Base-by-base conservation (phyloP, 148 eudicot species). In the Rhododendron mucronatum region DNA sequence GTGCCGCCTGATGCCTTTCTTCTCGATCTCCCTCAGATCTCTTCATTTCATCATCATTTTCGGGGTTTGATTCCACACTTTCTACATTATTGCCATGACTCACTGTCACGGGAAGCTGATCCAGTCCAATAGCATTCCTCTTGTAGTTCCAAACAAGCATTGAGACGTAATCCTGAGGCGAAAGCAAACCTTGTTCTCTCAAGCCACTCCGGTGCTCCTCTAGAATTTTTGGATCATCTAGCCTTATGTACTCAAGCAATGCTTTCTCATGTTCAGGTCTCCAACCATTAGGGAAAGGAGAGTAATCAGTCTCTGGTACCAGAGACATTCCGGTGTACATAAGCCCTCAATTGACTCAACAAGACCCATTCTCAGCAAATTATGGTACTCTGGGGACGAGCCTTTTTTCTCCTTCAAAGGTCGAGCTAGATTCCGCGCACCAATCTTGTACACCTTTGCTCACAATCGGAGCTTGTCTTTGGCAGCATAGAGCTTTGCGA, bases 111-210 rank as follows among this genome's bases (percentile, higher is more conserved):
- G 91, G 87, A 61, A 87, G 86, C 86, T 87, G 87, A 90, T 91
- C 91, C 18, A 89, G 78, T 80, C 71, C 41, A 75, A 53, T 87
- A 77, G 91, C 94, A 87, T 90, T 96, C 87, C 94, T 91, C 89
- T 96, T 96, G 87, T 96, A 96, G 87, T 94, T 96, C 98, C 99
- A 96, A 76, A 96, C 98, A 20, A 96, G 96, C 98, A 96, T 94
- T n/a, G 99, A 95, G 67, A 93, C 82, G 84, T 89, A 93, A 91
- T 93, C 98, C 88, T 96, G 98, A 85, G 99, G 99, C 59, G 98
- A 96, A 88, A 95, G 75, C 63, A 96, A 88, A 15, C 99, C 99
- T 86, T 94, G 89, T 87, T 95, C 98, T 86, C 82, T 92, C 21
- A 96, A 88, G 83, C 92, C 92, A 57, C 77, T 86, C 23, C 85